These are phyloP conservation scores for Phaseolus coccineus DNA, from an alignment of 331 rosid species.

Conservation along the genomic window DNA sequence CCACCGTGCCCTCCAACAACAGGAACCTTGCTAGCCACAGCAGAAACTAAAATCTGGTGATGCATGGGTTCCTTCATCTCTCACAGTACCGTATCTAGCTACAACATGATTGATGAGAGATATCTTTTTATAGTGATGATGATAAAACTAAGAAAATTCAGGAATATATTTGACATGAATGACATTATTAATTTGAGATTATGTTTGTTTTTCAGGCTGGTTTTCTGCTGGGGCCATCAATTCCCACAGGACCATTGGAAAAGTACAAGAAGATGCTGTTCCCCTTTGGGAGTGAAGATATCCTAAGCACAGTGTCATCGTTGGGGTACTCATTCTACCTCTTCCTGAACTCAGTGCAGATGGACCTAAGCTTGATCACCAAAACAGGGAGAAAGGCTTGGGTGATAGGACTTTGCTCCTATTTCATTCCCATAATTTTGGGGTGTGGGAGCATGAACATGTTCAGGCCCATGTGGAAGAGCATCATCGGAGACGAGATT, in stretches of 20 bases:
- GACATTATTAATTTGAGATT: not conserved
- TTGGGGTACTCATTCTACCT: constrained; percentile 40
- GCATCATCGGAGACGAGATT: fast-evolving
- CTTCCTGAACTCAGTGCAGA: constrained; percentile 46
- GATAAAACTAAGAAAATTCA: no score
- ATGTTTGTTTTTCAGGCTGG: constrained; percentile 37
- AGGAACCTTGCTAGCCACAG: no score
- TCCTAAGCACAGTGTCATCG: constrained; percentile 25
- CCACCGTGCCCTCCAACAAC: no score
- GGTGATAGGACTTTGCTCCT: constrained; percentile 31
- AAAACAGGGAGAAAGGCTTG: constrained; percentile 48
- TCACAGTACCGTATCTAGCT: no score
- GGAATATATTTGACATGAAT: no score
- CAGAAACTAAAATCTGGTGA: no score
- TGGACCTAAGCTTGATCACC: constrained; percentile 50
- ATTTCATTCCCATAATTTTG: not conserved
- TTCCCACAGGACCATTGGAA: not conserved
- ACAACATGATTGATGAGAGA: no score
- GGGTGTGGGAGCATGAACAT: fast-evolving
- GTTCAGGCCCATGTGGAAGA: fast-evolving
- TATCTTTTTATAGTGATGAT: no score
- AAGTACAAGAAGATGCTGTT: constrained; percentile 38
- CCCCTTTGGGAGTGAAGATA: constrained; percentile 36
- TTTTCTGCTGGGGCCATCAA: constrained; percentile 42
- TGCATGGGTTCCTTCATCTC: no score